Percentiles rank a stretch among this genome's conserved stretches.
phyloP scores from a whole-genome alignment of 495 filamentous ascomycete genomes.

The Penicillium silybi region DNA sequence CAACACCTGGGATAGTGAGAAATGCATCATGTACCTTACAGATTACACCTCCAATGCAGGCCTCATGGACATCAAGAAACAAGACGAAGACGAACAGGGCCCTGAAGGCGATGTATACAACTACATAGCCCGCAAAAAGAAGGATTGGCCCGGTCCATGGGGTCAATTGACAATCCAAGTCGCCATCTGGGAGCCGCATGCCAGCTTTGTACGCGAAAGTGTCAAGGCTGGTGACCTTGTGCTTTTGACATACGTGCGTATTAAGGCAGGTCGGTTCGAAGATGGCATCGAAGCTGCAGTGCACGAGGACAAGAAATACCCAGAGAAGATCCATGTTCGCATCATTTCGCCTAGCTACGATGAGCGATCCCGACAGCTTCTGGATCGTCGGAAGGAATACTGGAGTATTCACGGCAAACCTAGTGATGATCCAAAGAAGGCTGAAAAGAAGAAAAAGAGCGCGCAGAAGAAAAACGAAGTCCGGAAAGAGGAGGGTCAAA shows the following conservation, averaged over 20 bases:
- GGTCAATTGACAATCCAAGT: constrained; percentile 72
- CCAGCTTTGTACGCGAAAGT: constrained; percentile 47
- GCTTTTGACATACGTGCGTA: constrained; percentile 64
- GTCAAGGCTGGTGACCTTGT: constrained; percentile 60
- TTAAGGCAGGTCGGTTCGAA: constrained; percentile 48
- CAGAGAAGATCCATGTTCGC: constrained; percentile 51
- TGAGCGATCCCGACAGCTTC: constrained; percentile 54
- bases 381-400: constrained; percentile 61
- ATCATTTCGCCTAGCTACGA: constrained; percentile 41
- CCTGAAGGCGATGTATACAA: constrained; percentile 47
- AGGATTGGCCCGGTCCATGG: constrained; percentile 72
- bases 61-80: constrained; percentile 53
- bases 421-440: constrained; percentile 30
- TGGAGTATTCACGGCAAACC: constrained; percentile 40
- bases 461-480: constrained; percentile 29
- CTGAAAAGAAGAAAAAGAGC: constrained; percentile 28
- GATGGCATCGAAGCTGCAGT: constrained; percentile 68
- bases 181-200: constrained; percentile 68
- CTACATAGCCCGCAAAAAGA: constrained; percentile 33
- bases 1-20: constrained; percentile 45
- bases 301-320: constrained; percentile 54
- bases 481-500: constrained; percentile 36
- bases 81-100: constrained; percentile 31
- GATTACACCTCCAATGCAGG: constrained; percentile 74
- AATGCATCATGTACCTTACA: constrained; percentile 67